These are phyloP conservation scores for Saussurea involucrata DNA, from an alignment of 129 eudicot genomes.

Conservation along the genomic window DNA sequence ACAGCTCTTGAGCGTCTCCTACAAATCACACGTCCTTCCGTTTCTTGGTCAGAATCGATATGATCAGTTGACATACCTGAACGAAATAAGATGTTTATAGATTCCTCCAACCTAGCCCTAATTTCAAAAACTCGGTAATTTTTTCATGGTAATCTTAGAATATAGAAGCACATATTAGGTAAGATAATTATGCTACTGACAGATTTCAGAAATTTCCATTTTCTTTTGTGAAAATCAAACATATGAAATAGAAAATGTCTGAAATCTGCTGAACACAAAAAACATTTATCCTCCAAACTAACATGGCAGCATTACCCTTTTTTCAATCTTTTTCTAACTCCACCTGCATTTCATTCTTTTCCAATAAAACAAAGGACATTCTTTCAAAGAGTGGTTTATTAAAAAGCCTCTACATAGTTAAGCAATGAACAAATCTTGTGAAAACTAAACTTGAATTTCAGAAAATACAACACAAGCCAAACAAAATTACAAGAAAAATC, in stretches of 20 bases:
- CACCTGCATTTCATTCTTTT: not conserved
- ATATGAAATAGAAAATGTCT: not conserved
- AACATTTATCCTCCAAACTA: not conserved
- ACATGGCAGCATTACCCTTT: not conserved
- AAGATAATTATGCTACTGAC: not conserved
- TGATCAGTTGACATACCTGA: constrained; percentile 13
- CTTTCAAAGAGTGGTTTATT: not conserved
- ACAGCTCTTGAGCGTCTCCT: constrained; percentile 17
- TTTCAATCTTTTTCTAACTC: not conserved
- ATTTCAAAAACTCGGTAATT: not conserved
- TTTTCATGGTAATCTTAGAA: not conserved
- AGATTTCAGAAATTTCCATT: not conserved
- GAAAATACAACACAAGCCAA: not conserved
- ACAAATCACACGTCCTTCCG: not conserved
- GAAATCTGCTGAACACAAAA: not conserved
- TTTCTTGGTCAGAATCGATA: constrained; percentile 3
- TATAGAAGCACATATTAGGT: not conserved
- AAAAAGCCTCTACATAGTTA: not conserved
- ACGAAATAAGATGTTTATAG: not conserved
- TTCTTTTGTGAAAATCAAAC: not conserved
- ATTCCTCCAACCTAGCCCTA: not conserved
- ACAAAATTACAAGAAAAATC: not conserved
- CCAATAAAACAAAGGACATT: not conserved
- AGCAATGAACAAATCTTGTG: not conserved
- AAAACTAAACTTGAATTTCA: not conserved